A percentile compares a stretch with the other conserved stretches of the same genome.
phyloP scores from a whole-genome alignment of 2,329 filamentous ascomycete genomes.

The Plenodomus lindquistii region DNA sequence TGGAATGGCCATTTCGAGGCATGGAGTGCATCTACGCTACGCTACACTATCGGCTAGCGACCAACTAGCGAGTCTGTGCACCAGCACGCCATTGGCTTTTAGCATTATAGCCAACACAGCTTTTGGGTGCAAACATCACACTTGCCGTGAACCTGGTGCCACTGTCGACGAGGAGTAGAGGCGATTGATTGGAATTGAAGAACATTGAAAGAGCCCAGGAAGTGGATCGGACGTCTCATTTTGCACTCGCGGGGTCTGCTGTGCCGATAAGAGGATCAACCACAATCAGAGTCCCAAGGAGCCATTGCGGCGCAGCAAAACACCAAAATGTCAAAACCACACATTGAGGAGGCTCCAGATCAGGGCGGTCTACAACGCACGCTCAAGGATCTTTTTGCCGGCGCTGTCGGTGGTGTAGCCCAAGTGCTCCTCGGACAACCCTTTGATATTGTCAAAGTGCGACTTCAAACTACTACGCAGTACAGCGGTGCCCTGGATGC shows the following conservation, averaged over 20 bases:
- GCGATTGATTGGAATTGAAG: too few species aligned
- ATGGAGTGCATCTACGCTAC: slow-evolving; percentile 15
- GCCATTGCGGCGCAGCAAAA: slow-evolving; percentile 3
- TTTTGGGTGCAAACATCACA: slow-evolving; percentile 1
- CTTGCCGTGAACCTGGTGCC: background rate
- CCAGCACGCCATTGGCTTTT: slow-evolving; percentile 25
- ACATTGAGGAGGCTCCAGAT: slow-evolving; percentile 44
- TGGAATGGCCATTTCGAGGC: slow-evolving; percentile 14
- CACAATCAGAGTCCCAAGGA: background rate
- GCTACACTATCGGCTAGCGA: slow-evolving; percentile 10
- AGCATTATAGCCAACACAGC: background rate
- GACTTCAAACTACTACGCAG: slow-evolving; percentile 83
- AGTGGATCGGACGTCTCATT: too few species aligned
- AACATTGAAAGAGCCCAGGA: background rate
- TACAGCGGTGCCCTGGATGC: slow-evolving; percentile 81
- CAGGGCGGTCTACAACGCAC: slow-evolving; percentile 49
- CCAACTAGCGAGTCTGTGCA: slow-evolving; percentile 20
- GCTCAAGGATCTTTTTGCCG: slow-evolving; percentile 87
- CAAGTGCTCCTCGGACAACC: slow-evolving; percentile 87
- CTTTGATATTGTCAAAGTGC: slow-evolving; percentile 80
- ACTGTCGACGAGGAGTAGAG: background rate
- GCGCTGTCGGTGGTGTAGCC: slow-evolving; percentile 87
- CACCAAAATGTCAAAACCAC: slow-evolving; percentile 31
- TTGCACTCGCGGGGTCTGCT: background rate
- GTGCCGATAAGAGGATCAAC: slow-evolving; percentile 3